Conservation (phyloP, 345 rosid genomes). For the Pugionium cornutum region DNA sequence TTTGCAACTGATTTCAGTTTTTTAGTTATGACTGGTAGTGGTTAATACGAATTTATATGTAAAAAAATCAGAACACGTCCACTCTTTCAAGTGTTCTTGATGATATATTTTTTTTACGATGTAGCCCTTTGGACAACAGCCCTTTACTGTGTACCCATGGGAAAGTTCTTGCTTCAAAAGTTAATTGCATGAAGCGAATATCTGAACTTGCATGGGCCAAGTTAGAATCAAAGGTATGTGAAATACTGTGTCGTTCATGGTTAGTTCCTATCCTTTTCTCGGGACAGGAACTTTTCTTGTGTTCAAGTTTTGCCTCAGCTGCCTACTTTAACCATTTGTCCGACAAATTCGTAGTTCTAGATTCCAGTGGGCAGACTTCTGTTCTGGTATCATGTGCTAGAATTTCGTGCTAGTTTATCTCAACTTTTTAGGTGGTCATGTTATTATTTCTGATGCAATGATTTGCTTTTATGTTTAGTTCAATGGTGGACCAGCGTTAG, state of each 20-base stretch:
- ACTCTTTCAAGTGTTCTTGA: constrained; percentile 23
- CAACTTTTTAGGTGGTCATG: background rate
- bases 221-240: constrained; percentile 68
- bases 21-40: constrained; percentile 18
- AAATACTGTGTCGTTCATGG: constrained; percentile 6
- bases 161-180: constrained; percentile 72
- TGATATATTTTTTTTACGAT: constrained; percentile 24
- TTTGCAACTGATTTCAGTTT: constrained; percentile 18
- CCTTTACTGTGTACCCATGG: constrained; percentile 78
- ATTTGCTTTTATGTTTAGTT: constrained; percentile 47
- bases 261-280: constrained; percentile 23
- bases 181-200: constrained; percentile 74
- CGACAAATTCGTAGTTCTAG: constrained; percentile 14
- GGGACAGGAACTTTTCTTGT: constrained; percentile 8
- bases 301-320: constrained; percentile 24
- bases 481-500: constrained; percentile 74
- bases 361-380: constrained; percentile 18
- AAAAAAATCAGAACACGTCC: constrained; percentile 26
- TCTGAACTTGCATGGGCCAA: constrained; percentile 75
- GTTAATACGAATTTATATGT: constrained; percentile 4
- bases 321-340: constrained; percentile 16
- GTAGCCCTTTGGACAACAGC: constrained; percentile 66
- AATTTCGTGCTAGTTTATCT: constrained; percentile 19
- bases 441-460: constrained; percentile 31
- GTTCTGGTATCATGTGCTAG: constrained; percentile 18